These are phyloP conservation scores for Pholiota microspora DNA, from an alignment of 768 basidiomycete genomes.

Conservation along the genomic window DNA sequence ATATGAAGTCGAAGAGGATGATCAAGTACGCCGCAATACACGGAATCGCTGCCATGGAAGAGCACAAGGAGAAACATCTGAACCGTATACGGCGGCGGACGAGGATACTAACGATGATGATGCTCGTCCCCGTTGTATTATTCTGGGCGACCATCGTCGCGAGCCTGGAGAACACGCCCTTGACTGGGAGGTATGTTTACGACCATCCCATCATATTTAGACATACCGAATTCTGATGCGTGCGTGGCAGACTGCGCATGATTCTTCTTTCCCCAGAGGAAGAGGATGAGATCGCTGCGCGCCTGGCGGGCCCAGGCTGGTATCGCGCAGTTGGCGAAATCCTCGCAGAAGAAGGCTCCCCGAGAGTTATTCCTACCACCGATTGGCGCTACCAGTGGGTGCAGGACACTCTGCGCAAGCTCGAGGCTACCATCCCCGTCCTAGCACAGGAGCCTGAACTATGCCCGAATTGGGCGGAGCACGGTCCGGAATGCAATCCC, in stretches of 20 bases:
- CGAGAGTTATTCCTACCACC: slow-evolving; percentile 59
- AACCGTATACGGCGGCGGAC: slow-evolving; percentile 50
- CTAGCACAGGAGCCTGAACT: slow-evolving; percentile 59
- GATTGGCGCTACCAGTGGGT: slow-evolving; percentile 97
- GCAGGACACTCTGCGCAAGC: slow-evolving; percentile 65
- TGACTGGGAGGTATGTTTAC: slow-evolving; percentile 70
- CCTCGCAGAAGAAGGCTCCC: slow-evolving; percentile 61
- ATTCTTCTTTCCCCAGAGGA: slow-evolving; percentile 91
- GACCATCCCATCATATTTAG: not conserved
- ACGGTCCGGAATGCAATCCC: slow-evolving; percentile 48
- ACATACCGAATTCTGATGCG: slow-evolving; percentile 3
- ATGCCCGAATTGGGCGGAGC: slow-evolving; percentile 54
- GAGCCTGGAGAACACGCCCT: slow-evolving; percentile 73
- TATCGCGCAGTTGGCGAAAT: slow-evolving; percentile 80
- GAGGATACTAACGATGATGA: slow-evolving; percentile 47
- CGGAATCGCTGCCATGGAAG: slow-evolving; percentile 50
- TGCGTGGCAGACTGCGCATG: slow-evolving; percentile 68
- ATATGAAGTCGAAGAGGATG: slow-evolving; percentile 45
- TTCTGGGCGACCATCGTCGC: slow-evolving; percentile 72
- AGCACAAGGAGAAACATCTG: slow-evolving; percentile 46
- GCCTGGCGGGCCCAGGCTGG: slow-evolving; percentile 85
- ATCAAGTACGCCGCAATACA: slow-evolving; percentile 52
- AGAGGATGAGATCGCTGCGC: slow-evolving; percentile 83
- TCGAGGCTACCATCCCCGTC: slow-evolving; percentile 74
- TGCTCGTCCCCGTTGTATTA: slow-evolving; percentile 58